A percentile compares a stretch with the other conserved stretches of the same genome.
Evolutionary conservation across 371 early-diverging fungal species (phyloP).

Genomic region (Hamiltosporidium tvaerminnensis): DNA sequence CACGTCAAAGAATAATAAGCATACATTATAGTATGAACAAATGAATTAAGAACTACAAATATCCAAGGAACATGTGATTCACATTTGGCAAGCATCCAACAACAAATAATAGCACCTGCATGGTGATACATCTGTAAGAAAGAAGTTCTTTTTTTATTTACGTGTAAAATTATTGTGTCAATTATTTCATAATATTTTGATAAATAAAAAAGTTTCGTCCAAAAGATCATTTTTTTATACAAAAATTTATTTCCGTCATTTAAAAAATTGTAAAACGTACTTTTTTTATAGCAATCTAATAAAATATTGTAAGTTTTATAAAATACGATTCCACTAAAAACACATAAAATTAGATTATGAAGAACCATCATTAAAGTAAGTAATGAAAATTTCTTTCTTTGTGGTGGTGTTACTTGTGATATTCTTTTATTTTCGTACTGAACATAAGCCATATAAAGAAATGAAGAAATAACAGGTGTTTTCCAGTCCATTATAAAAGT

Average conservation of each 20-base stretch:
- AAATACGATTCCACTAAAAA: conserved; percentile 31
- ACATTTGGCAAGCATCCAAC: conserved; percentile 24
- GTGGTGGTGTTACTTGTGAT: not conserved
- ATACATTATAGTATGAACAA: conserved; percentile 41
- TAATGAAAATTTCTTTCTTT: not conserved
- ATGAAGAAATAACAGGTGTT: not conserved
- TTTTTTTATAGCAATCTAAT: conserved; percentile 8
- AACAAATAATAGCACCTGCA: conserved; percentile 37
- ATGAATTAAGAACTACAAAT: conserved; percentile 38
- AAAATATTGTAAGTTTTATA: conserved; percentile 22
- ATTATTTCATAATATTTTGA: conserved; percentile 36
- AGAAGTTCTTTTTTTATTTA: conserved; percentile 20
- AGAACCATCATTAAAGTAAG: conserved; percentile 13
- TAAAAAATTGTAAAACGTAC: conserved; percentile 13
- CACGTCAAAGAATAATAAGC: conserved; percentile 29
- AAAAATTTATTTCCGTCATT: conserved; percentile 6
- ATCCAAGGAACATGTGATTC: conserved; percentile 33
- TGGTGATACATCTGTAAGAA: conserved; percentile 45
- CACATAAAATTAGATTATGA: conserved; percentile 29
- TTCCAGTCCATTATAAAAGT: conserved; percentile 2
- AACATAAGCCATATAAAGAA: conserved; percentile 4
- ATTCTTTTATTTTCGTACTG: conserved; percentile 1
- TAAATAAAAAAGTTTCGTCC: conserved; percentile 38
- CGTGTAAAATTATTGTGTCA: conserved; percentile 31
- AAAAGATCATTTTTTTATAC: conserved; percentile 8